Evolutionary conservation across 441 rosid species (phyloP), one percentile per base, ranked within the genome.

Genomic region (Flueggea neowawraea): DNA sequence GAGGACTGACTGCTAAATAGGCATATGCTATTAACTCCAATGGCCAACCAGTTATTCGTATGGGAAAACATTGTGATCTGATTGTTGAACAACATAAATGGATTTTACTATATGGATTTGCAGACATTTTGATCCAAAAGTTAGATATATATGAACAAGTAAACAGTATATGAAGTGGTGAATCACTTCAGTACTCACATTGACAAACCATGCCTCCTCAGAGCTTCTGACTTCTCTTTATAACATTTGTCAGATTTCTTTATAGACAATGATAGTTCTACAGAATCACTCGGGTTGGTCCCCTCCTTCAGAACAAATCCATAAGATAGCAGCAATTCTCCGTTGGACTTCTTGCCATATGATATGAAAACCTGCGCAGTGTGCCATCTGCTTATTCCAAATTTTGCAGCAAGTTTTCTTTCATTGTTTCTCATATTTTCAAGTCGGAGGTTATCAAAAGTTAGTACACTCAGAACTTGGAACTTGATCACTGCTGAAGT

Each of bases 231-330:
- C 79, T 94, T 94, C 75, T 87, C 95, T 71, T 82, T 70, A 65
- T 84, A 91, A 69, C 86, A 86, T 78, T 78, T 73, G 60, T 94
- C 97, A 6, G 84, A 86, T 78, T 87, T 94, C 70, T 78, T 83
- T 39, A 91, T 72, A 11, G 92, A 82, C 60, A 94, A 56, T 64
- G 87, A 73, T 74, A 94, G 67, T 74, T 94, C 97, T 56, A 84
- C 99, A 5, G 94, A 91, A 75, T 95, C 99, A 74, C 81, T 80
- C 48, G 96, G 96, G 66, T 95, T 89, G 48, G 96, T 84, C 64
- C 97, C 99, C 75, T 91, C 97, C 67, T 84, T 81, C 62, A 97
- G 99, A 67, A 89, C 96, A 75, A 95, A 95, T 55, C 99, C 99
- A 68, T 95, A 95, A 4, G 99, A 95, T 41, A 95, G 73, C 74